Conservation (phyloP, 192 early-diverging fungal genomes). For the Allomyces arbusculus region DNA sequence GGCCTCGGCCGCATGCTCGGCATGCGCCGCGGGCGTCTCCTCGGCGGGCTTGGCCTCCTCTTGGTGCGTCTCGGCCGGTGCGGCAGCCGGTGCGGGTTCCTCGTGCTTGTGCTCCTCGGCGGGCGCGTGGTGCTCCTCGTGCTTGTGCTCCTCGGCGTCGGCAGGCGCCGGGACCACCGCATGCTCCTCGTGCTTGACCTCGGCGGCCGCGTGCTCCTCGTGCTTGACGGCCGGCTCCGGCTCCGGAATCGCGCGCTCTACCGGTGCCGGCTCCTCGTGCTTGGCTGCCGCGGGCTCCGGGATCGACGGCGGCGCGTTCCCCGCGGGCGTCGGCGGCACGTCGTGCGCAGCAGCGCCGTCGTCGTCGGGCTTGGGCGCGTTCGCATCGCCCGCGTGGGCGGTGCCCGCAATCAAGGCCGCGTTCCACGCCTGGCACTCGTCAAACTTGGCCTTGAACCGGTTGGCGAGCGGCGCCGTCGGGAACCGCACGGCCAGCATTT, state of each 20-base stretch:
- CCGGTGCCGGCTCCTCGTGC: too few relatives aligned
- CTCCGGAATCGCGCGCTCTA: too few relatives aligned
- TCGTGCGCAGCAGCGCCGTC: neutral
- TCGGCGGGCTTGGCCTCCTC: neutral
- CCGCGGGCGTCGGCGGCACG: too few relatives aligned
- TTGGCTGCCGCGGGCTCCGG: too few relatives aligned
- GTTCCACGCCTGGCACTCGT: conserved; percentile 39
- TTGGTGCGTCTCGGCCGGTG: too few relatives aligned
- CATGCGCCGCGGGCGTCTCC: too few relatives aligned
- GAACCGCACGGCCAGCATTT: conserved; percentile 88
- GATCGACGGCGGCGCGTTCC: too few relatives aligned
- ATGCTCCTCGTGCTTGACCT: neutral
- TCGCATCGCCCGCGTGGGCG: neutral
- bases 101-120: neutral
- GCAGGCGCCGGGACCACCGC: neutral
- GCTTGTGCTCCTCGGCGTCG: neutral
- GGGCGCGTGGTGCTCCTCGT: neutral
- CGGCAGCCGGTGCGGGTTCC: neutral
- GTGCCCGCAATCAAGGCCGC: conserved; percentile 12
- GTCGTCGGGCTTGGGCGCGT: neutral
- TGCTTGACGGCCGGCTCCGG: too few relatives aligned
- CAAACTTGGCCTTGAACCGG: conserved; percentile 77
- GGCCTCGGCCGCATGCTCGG: neutral
- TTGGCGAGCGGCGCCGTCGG: conserved; percentile 81
- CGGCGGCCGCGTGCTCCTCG: neutral